These are phyloP conservation scores for Syzygium syzygioides DNA, from an alignment of 441 rosid species.

Conservation along the genomic window DNA sequence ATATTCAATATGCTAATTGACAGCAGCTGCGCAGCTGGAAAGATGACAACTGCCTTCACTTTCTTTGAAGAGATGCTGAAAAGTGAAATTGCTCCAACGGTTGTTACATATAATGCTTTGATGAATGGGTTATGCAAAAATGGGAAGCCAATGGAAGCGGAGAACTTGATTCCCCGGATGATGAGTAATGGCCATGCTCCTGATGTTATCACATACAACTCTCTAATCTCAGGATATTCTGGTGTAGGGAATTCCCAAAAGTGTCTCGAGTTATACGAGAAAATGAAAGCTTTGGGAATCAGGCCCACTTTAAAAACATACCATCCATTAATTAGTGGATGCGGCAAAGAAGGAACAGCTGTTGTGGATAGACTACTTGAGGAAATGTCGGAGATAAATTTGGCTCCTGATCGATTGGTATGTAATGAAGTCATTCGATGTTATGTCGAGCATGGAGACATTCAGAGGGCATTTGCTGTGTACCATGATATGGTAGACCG, in stretches of 20 bases:
- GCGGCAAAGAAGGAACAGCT: slow-evolving; percentile 37
- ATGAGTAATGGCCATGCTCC: slow-evolving; percentile 38
- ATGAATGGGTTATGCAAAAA: slow-evolving; percentile 52
- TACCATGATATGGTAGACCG: slow-evolving; percentile 40
- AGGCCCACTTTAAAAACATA: slow-evolving; percentile 50
- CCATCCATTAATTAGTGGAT: slow-evolving; percentile 47
- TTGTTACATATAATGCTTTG: slow-evolving; percentile 71
- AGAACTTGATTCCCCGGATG: slow-evolving; percentile 45
- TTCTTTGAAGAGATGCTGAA: slow-evolving; percentile 54
- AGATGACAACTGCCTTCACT: slow-evolving; percentile 48
- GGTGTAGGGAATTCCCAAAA: slow-evolving; percentile 34
- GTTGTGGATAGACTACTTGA: slow-evolving; percentile 36
- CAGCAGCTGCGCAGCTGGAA: slow-evolving; percentile 47
- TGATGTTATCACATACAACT: slow-evolving; percentile 66
- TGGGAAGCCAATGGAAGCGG: slow-evolving; percentile 52
- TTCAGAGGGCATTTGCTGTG: slow-evolving; percentile 39
- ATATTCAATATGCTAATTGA: slow-evolving; percentile 71
- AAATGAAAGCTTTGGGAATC: slow-evolving; percentile 50
- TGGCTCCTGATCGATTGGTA: slow-evolving; percentile 48
- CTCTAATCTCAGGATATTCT: slow-evolving; percentile 61
- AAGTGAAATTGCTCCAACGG: slow-evolving; percentile 32
- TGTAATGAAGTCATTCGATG: slow-evolving; percentile 53
- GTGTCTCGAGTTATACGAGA: slow-evolving; percentile 55
- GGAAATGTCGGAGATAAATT: slow-evolving; percentile 42
- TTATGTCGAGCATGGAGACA: slow-evolving; percentile 40